phyloP scores from a whole-genome alignment of 495 filamentous ascomycete genomes.

The Penicillium verhagenii region DNA sequence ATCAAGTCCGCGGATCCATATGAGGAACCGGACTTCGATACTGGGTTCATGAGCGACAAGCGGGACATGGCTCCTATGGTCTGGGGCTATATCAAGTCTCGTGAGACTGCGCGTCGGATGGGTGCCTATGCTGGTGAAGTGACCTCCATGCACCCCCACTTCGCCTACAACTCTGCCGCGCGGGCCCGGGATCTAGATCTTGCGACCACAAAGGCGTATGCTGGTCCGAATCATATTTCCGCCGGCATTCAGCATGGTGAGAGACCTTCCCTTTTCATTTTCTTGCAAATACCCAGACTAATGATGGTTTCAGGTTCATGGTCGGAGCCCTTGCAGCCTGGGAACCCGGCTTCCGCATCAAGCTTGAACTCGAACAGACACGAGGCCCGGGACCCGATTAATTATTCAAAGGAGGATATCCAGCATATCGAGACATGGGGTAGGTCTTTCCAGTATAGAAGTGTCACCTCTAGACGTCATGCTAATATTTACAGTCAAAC shows the following conservation, averaged over 20 bases:
- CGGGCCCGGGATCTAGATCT: constrained; percentile 72
- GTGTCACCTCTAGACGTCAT: not conserved
- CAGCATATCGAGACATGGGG: constrained; percentile 74
- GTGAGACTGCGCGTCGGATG: constrained; percentile 78
- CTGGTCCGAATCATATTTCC: constrained; percentile 68
- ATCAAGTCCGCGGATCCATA: constrained; percentile 72
- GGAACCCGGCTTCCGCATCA: constrained; percentile 46
- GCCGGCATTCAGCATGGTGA: constrained; percentile 65
- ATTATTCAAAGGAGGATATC: constrained; percentile 68
- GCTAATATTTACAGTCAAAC: constrained; percentile 30
- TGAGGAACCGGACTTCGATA: constrained; percentile 74
- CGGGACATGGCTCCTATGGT: constrained; percentile 82
- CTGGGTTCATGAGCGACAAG: constrained; percentile 84
- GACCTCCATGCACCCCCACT: constrained; percentile 60
- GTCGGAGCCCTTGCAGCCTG: constrained; percentile 42
- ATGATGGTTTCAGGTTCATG: constrained; percentile 34
- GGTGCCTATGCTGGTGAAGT: constrained; percentile 77
- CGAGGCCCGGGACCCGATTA: constrained; percentile 57
- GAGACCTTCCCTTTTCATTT: not conserved
- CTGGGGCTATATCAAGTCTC: constrained; percentile 84
- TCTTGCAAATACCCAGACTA: not conserved
- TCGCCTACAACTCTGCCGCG: constrained; percentile 64
- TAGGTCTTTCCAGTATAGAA: constrained; percentile 31
- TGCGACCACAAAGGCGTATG: constrained; percentile 70
- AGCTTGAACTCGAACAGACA: constrained; percentile 53